Percentiles rank a stretch among this genome's conserved stretches.
Evolutionary conservation across 78 protist species (phyloP).

Genomic region (Mastigamoeba balamuthi): DNA sequence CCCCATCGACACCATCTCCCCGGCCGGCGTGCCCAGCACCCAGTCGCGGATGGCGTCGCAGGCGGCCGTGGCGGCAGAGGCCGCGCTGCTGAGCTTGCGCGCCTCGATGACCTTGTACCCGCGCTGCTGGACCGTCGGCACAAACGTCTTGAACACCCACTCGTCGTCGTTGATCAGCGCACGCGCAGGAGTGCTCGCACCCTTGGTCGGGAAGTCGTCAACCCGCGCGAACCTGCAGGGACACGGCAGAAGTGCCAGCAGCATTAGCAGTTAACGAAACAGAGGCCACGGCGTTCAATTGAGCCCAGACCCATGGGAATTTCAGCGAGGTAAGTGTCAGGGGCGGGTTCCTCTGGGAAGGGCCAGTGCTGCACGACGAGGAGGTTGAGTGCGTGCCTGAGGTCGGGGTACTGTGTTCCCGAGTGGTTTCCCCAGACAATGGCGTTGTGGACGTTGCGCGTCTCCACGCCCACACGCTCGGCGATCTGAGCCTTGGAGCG

Average conservation of each 20-base stretch:
- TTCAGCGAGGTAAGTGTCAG: no score
- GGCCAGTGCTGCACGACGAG: constrained; percentile 19
- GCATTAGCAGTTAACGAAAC: no score
- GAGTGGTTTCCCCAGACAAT: constrained; percentile 88
- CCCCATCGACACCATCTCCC: constrained; percentile 49
- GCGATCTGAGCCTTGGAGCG: constrained; percentile 61
- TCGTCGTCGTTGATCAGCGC: constrained; percentile 23
- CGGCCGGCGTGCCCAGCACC: constrained; percentile 33
- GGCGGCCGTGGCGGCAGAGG: constrained; percentile 76
- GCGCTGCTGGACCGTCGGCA: constrained; percentile 74
- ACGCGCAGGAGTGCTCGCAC: constrained; percentile 13
- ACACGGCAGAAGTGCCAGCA: no score
- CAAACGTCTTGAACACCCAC: constrained; percentile 49
- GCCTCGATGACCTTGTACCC: no score
- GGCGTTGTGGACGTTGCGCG: constrained; percentile 43
- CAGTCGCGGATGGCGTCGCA: constrained; percentile 51
- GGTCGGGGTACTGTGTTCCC: constrained; percentile 44
- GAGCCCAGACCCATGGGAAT: no score
- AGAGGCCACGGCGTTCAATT: no score
- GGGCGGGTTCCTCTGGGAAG: no score
- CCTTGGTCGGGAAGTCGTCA: constrained; percentile 11
- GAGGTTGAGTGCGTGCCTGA: constrained; percentile 62
- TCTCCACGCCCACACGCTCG: constrained; percentile 16
- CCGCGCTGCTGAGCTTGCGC: constrained; percentile 70
- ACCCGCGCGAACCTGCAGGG: constrained; percentile 42